phyloP scores from a whole-genome alignment of 257 asterid species.

The Nicotiana tabacum region DNA sequence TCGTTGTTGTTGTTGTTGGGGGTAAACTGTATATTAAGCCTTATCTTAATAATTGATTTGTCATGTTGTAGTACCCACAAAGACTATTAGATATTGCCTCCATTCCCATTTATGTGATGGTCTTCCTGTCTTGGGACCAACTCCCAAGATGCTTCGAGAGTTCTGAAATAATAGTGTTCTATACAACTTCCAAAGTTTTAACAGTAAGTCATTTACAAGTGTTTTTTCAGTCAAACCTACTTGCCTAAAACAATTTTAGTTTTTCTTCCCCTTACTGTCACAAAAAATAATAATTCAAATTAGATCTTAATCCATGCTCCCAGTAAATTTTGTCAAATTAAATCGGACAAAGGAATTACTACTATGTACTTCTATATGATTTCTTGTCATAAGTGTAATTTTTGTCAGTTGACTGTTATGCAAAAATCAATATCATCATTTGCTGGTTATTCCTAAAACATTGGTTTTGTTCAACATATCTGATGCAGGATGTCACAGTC shows the following conservation, averaged over 20 bases:
- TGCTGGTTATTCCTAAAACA: not conserved
- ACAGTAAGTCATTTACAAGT: not conserved
- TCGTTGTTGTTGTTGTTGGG: too few relatives aligned
- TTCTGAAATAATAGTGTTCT: not conserved
- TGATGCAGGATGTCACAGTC: slow-evolving; percentile 69
- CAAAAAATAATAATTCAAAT: not conserved
- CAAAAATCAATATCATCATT: not conserved
- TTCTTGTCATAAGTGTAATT: not conserved
- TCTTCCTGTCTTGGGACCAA: not conserved
- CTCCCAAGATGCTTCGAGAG: not conserved
- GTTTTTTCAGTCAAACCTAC: not conserved
- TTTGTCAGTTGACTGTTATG: not conserved
- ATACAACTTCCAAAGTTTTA: slow-evolving; percentile 1
- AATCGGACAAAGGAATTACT: not conserved
- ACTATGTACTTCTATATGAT: not conserved
- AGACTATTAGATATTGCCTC: not conserved
- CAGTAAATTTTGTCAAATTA: not conserved
- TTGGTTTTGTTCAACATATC: slow-evolving; percentile 5
- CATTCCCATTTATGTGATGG: not conserved
- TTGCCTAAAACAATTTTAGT: not conserved
- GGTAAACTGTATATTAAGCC: too few relatives aligned
- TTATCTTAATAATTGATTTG: not conserved
- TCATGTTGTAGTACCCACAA: not conserved
- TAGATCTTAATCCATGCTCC: not conserved
- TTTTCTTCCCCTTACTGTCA: not conserved